Evolutionary conservation across 352 stramenopile species (phyloP), one percentile per base, ranked within the genome.

Genomic region (Pythium graminicola): DNA sequence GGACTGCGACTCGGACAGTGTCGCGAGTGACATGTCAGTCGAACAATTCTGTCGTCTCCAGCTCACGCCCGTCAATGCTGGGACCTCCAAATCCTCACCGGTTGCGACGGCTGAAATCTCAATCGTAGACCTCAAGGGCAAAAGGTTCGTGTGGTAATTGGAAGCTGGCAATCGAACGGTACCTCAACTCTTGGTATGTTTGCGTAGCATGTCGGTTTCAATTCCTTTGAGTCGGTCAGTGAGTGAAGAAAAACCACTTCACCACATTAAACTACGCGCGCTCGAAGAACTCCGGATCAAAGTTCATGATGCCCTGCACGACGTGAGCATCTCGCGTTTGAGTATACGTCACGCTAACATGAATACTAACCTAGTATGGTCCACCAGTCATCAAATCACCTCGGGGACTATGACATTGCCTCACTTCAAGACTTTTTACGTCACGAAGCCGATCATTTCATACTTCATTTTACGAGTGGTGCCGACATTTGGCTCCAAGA

Each of bases 191-290:
- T 44, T 5, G 26, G 27, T 58, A 10, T 10, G 40, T n/a, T 40
- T 17, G 9, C 27, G 16, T 33, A 65, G 58, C 17, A 60, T 61
- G 6, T 55, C 32, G 1, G 46, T 58, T 2, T 61, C 52, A 3
- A n/a, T 61, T 23, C 39, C 59, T 6, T 31, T 66, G n/a, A 62
- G 14, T 6, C 27, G 31, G 8, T 36, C 51, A 10, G 20, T 36
- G 6, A 41, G 26, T 6, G 35, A 54, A 1, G 45, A 54, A 4
- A 31, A 32, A 13, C 36, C 48, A 11, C 19, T 81, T 3, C 62
- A 67, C 20, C 75, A 81, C 32, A 69, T 88, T n/a, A 88, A 88
- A 48, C 28, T 75, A 19, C 69, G 84, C 33, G 77, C 69, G 1
- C 55, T 86, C 38, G 68, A 73, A 29, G 74, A 82, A 29, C 65